Evolutionary conservation across 1,284 basidiomycete genomes (phyloP).

Genomic region (Boletellus deceptivus): DNA sequence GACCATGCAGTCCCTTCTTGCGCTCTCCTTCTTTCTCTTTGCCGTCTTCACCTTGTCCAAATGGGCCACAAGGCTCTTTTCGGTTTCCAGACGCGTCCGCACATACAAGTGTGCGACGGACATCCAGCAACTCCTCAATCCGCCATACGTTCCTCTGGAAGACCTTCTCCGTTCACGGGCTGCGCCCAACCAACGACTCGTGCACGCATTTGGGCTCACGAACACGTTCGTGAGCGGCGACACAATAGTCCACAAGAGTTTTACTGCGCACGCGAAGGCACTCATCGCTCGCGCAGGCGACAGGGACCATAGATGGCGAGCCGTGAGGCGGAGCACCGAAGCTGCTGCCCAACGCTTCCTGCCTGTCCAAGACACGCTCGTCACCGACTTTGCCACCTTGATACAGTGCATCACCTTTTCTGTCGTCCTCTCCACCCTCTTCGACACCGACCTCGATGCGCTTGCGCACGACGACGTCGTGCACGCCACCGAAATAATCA

Average conservation of each 20-base stretch:
- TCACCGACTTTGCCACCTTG: conserved; percentile 36
- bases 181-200: conserved; percentile 42
- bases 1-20: too few species aligned
- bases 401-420: conserved; percentile 45
- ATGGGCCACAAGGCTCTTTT: not conserved
- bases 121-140: conserved; percentile 28
- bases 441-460: conserved; percentile 35
- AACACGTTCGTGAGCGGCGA: conserved; percentile 49
- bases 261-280: conserved; percentile 20
- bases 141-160: conserved; percentile 17
- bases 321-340: conserved; percentile 29
- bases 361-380: not conserved
- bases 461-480: conserved; percentile 36
- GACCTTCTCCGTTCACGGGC: conserved; percentile 40
- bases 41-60: not conserved
- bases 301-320: conserved; percentile 14
- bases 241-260: conserved; percentile 31
- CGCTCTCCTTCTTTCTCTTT: not conserved
- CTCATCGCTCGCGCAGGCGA: conserved; percentile 13
- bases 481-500: conserved; percentile 41
- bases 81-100: conserved; percentile 1
- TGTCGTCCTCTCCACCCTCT: conserved; percentile 40
- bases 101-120: conserved; percentile 9
- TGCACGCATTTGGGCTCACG: conserved; percentile 41
- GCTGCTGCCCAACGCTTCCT: conserved; percentile 20